These are phyloP conservation scores for Trichoderma citrinoviride DNA, from an alignment of 2,329 filamentous ascomycete genomes.

Conservation along the genomic window DNA sequence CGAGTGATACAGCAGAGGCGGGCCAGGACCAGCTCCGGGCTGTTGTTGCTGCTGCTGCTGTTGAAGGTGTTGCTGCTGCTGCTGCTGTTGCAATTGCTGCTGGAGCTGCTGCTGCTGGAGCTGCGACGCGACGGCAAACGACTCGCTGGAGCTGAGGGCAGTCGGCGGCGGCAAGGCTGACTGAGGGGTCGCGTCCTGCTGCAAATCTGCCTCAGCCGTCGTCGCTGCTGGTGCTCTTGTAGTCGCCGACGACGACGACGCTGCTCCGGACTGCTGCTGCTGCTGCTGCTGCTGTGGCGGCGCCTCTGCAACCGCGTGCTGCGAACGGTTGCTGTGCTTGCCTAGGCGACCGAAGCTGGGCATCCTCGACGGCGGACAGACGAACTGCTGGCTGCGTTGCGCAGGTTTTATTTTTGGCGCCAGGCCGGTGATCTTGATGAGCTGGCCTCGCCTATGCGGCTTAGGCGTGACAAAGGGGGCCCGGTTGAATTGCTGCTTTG, in stretches of 20 bases:
- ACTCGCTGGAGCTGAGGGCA: constrained; percentile 34
- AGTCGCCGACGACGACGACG: not conserved
- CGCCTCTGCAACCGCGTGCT: constrained; percentile 53
- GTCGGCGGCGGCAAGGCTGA: constrained; percentile 49
- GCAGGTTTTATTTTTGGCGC: constrained; percentile 18
- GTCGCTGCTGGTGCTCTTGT: constrained; percentile 23
- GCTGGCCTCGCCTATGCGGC: constrained; percentile 1
- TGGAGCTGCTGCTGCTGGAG: constrained; percentile 33
- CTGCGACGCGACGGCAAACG: constrained; percentile 25
- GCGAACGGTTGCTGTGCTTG: constrained; percentile 56
- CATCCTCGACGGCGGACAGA: not conserved
- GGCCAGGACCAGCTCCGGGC: constrained; percentile 42
- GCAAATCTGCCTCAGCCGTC: constrained; percentile 29
- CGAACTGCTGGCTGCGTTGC: not conserved
- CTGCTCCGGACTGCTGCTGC: constrained; percentile 25
- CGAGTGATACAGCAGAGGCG: constrained; percentile 21
- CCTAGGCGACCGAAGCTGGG: constrained; percentile 51
- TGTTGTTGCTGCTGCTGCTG: constrained; percentile 33
- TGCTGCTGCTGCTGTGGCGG: constrained; percentile 35
- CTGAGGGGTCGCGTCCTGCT: constrained; percentile 38
- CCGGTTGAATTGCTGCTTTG: not conserved
- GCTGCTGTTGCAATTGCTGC: constrained; percentile 33
- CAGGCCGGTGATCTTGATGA: not conserved
- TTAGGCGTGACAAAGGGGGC: not conserved
- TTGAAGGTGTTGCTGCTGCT: constrained; percentile 25